These are phyloP conservation scores for Rutstroemia sp. DNA, from an alignment of 2,329 filamentous ascomycete genomes.

Conservation along the genomic window DNA sequence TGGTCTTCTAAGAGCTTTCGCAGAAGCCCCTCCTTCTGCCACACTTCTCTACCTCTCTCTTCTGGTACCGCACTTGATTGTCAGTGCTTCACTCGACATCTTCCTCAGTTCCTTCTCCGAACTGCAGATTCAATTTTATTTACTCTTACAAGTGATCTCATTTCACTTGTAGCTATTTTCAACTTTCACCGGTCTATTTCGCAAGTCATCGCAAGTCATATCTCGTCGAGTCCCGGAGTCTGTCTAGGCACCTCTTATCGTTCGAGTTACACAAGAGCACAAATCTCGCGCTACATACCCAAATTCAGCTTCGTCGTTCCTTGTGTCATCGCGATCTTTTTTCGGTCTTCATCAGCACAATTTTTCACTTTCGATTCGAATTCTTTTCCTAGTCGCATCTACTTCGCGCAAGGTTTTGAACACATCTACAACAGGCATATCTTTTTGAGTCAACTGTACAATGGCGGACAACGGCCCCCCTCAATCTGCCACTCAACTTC, in stretches of 20 bases:
- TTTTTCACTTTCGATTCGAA: conserved; percentile 15
- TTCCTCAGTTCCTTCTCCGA: conserved; percentile 7
- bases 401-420: conserved; percentile 18
- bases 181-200: conserved; percentile 24
- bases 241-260: conserved; percentile 23
- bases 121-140: conserved; percentile 2
- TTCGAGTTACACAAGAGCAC: conserved; percentile 25
- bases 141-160: conserved; percentile 17
- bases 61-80: conserved; percentile 21
- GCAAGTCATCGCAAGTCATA: conserved; percentile 19
- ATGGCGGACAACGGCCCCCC: conserved; percentile 75
- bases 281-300: conserved; percentile 18
- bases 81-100: conserved; percentile 20
- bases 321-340: conserved; percentile 17
- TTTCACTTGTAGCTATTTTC: conserved; percentile 22
- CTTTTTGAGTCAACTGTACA: conserved; percentile 28
- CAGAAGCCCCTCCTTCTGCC: conserved; percentile 14
- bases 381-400: conserved; percentile 18
- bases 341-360: conserved; percentile 14
- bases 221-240: conserved; percentile 23
- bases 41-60: conserved; percentile 15
- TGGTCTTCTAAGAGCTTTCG: conserved; percentile 19
- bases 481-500: conserved; percentile 56
- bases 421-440: conserved; percentile 15
- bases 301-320: conserved; percentile 17